phyloP scores from a whole-genome alignment of 768 basidiomycete genomes.

The Arthromyces matolae region DNA sequence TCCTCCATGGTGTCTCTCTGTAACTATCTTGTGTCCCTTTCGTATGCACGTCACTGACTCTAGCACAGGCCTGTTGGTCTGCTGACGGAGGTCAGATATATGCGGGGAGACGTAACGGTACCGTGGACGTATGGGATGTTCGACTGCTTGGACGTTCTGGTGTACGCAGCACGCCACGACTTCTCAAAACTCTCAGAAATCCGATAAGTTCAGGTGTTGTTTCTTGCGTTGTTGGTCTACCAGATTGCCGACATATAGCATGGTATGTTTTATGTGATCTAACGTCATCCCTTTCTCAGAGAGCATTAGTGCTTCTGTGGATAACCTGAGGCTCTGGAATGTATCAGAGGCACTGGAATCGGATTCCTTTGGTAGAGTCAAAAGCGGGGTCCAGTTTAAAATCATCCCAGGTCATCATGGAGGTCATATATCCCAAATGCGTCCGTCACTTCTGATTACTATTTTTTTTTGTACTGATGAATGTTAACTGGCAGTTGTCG shows the following conservation, averaged over 20 bases:
- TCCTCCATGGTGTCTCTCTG: constrained; percentile 94
- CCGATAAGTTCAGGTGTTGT: constrained; percentile 88
- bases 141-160: constrained; percentile 70
- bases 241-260: constrained; percentile 87
- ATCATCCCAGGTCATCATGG: constrained; percentile 96
- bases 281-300: too few species aligned
- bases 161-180: constrained; percentile 60
- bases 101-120: constrained; percentile 86
- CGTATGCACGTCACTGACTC: constrained; percentile 2
- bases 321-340: constrained; percentile 94
- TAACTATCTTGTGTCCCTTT: constrained; percentile 33
- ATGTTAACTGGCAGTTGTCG: constrained; percentile 58
- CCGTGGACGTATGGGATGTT: constrained; percentile 93
- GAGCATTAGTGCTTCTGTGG: constrained; percentile 71
- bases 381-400: constrained; percentile 82
- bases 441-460: constrained; percentile 46
- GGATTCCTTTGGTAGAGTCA: constrained; percentile 58
- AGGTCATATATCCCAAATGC: constrained; percentile 87
- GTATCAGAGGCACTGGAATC: constrained; percentile 70
- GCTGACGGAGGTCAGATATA: constrained; percentile 83
- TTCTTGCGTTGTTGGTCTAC: constrained; percentile 87
- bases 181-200: constrained; percentile 81
- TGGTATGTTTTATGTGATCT: constrained; percentile 51
- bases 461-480: constrained; percentile 11
- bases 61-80: constrained; percentile 86